Evolutionary conservation across 2,329 filamentous ascomycete genomes (phyloP).

Genomic region (Penicillium sumatraense): DNA sequence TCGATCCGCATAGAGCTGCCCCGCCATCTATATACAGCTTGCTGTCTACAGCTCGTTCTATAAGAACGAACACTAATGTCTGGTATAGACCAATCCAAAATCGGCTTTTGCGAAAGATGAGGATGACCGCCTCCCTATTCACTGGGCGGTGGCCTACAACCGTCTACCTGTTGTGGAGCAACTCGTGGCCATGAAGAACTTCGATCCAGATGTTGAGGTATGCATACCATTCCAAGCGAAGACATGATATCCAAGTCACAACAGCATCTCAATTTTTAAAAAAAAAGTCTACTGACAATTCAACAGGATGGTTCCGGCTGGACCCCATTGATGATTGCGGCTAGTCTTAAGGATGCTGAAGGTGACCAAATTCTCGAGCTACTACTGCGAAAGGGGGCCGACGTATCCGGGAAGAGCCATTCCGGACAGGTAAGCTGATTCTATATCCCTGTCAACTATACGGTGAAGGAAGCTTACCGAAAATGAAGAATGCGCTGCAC

Average conservation of each 20-base stretch:
- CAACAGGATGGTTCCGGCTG: slow-evolving; percentile 54
- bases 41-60: not conserved
- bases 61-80: slow-evolving; percentile 6
- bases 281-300: not conserved
- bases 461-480: slow-evolving; percentile 7
- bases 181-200: slow-evolving; percentile 70
- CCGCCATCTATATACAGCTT: slow-evolving; percentile 21
- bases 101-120: slow-evolving; percentile 75
- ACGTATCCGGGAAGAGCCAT: slow-evolving; percentile 49
- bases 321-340: slow-evolving; percentile 57
- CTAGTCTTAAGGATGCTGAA: slow-evolving; percentile 51
- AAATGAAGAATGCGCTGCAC: slow-evolving; percentile 76
- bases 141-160: slow-evolving; percentile 92
- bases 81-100: slow-evolving; percentile 79
- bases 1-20: slow-evolving; percentile 23
- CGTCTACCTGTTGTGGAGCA: slow-evolving; percentile 74
- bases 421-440: slow-evolving; percentile 44
- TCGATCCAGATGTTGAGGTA: slow-evolving; percentile 83
- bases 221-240: slow-evolving; percentile 6
- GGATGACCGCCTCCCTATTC: slow-evolving; percentile 86
- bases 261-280: too few species aligned
- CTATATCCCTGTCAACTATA: not conserved
- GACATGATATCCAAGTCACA: too few species aligned
- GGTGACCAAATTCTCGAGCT: slow-evolving; percentile 51
- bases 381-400: slow-evolving; percentile 52